Evolutionary conservation across 306 rosid species (phyloP).

Genomic region (Cucurbita maxima): DNA sequence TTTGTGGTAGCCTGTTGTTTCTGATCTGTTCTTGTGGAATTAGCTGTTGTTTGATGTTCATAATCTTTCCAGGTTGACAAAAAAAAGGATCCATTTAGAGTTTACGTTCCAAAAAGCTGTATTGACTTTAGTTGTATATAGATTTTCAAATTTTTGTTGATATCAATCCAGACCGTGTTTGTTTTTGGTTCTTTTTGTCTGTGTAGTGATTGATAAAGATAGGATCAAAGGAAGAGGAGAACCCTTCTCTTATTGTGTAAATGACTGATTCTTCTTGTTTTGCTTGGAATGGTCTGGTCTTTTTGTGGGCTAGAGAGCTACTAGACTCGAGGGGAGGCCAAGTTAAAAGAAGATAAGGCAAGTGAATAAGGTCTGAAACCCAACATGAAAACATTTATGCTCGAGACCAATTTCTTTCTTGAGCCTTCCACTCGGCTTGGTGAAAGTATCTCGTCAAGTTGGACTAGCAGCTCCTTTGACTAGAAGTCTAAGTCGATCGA

Average conservation of each 20-base stretch:
- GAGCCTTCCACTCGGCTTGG: too few species aligned
- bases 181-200: background rate
- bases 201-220: background rate
- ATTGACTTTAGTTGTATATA: constrained; percentile 7
- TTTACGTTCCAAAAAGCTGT: constrained; percentile 1
- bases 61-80: constrained; percentile 1
- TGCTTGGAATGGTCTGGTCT: background rate
- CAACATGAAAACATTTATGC: too few species aligned
- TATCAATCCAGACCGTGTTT: background rate
- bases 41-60: constrained; percentile 5
- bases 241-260: too few species aligned
- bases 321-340: background rate
- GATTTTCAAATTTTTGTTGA: constrained; percentile 6
- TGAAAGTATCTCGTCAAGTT: too few species aligned
- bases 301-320: background rate
- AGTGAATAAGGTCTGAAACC: too few species aligned
- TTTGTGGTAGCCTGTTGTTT: constrained; percentile 4
- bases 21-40: background rate
- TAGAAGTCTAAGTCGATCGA: too few species aligned
- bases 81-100: background rate
- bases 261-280: background rate
- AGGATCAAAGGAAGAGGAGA: background rate
- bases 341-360: too few species aligned
- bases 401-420: too few species aligned
- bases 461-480: too few species aligned